Evolutionary conservation across 2,329 filamentous ascomycete genomes (phyloP).

Genomic region (Madurella fahalii): DNA sequence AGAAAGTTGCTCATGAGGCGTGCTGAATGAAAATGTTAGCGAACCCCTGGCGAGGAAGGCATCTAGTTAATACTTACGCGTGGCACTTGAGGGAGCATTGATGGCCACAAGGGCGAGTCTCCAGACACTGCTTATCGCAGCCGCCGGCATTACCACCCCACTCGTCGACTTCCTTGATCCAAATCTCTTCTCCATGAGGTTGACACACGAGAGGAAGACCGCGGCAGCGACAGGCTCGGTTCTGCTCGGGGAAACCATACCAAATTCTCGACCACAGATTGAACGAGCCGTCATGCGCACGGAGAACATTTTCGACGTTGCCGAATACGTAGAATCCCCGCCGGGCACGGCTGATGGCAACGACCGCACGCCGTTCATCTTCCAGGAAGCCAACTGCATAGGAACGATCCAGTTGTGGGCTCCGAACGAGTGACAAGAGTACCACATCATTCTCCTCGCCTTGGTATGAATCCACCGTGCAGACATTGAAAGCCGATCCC

Average conservation of each 20-base stretch:
- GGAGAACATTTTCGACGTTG: conserved; percentile 54
- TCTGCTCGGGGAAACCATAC: conserved; percentile 43
- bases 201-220: conserved; percentile 60
- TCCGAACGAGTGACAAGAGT: conserved; percentile 75
- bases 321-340: conserved; percentile 83
- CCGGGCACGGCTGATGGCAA: conserved; percentile 64
- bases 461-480: conserved; percentile 85
- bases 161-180: conserved; percentile 49
- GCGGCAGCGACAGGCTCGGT: conserved; percentile 30
- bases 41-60: fast-evolving
- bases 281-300: conserved; percentile 40
- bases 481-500: conserved; percentile 51
- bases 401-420: conserved; percentile 45
- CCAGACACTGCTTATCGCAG: conserved; percentile 45
- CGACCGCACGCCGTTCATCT: conserved; percentile 55
- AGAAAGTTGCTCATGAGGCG: conserved; percentile 20
- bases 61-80: conserved; percentile 34
- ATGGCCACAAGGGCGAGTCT: conserved; percentile 47
- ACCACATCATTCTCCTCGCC: conserved; percentile 87
- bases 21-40: conserved; percentile 9
- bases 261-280: conserved; percentile 46
- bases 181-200: conserved; percentile 50
- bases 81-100: conserved; percentile 50
- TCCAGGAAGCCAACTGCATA: conserved; percentile 66
- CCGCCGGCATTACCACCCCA: conserved; percentile 50